Evolutionary conservation across 345 rosid species (phyloP).

Genomic region (Salix caprea): DNA sequence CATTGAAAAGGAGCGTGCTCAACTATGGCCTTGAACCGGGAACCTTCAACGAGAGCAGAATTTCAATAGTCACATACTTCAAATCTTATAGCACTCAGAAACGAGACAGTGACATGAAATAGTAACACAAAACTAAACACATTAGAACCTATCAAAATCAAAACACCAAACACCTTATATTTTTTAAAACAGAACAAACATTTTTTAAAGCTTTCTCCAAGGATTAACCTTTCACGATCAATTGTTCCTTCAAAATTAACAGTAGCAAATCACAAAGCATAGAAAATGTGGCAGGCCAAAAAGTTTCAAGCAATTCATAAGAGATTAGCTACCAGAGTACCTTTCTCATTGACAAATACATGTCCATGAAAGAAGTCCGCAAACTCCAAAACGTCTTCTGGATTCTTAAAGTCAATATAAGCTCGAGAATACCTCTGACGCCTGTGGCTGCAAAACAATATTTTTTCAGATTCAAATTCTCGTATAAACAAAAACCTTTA

Average conservation of each 20-base stretch:
- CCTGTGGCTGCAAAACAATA: slow-evolving; percentile 38
- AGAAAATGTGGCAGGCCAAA: no score
- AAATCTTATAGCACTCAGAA: not conserved
- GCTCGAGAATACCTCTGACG: slow-evolving; percentile 57
- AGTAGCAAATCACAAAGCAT: not conserved
- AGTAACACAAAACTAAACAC: not conserved
- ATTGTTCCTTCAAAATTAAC: not conserved
- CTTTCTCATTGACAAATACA: slow-evolving; percentile 70
- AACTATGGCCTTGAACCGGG: slow-evolving; percentile 60
- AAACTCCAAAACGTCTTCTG: slow-evolving; percentile 63
- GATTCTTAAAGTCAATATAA: slow-evolving; percentile 51
- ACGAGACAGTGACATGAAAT: not conserved
- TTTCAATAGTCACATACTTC: not conserved
- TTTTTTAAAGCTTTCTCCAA: not conserved
- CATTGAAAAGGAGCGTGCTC: slow-evolving; percentile 76
- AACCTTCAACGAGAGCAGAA: slow-evolving; percentile 28
- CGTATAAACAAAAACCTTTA: not conserved
- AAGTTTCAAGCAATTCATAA: not conserved
- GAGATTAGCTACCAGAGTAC: slow-evolving; percentile 25
- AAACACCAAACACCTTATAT: not conserved
- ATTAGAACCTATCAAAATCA: not conserved
- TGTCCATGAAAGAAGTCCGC: slow-evolving; percentile 67
- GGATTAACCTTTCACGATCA: not conserved
- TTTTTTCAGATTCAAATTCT: not conserved
- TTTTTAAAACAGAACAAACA: not conserved